Evolutionary conservation across 2,329 filamentous ascomycete genomes (phyloP).

Genomic region (Thielaviopsis musarum): DNA sequence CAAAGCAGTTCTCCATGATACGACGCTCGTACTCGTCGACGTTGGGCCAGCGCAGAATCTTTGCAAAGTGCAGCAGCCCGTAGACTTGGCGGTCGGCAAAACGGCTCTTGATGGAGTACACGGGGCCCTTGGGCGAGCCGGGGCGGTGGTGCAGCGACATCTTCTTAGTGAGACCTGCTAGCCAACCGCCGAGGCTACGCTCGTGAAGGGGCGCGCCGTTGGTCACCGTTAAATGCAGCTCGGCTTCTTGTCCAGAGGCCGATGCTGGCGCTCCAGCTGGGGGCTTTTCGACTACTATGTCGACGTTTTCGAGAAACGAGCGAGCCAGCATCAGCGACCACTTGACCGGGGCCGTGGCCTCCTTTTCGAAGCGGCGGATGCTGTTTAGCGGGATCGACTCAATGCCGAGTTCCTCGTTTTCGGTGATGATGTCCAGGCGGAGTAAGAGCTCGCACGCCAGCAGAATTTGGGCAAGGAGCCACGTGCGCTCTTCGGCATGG

Average conservation of each 20-base stretch:
- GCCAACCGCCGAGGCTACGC: conserved; percentile 27
- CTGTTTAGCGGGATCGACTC: conserved; percentile 37
- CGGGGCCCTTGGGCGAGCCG: conserved; percentile 16
- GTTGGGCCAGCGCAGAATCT: conserved; percentile 44
- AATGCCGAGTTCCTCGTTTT: conserved; percentile 38
- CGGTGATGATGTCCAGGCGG: conserved; percentile 44
- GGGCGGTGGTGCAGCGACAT: conserved; percentile 23
- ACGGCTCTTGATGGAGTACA: conserved; percentile 37
- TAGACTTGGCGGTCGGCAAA: conserved; percentile 41
- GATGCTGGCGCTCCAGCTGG: conserved; percentile 1
- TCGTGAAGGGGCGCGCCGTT: conserved; percentile 15
- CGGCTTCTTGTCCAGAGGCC: conserved; percentile 9
- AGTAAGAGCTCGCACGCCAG: conserved; percentile 49
- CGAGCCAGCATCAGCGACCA: conserved; percentile 50
- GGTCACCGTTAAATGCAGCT: conserved; percentile 12
- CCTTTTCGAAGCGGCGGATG: conserved; percentile 43
- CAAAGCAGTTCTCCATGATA: conserved; percentile 29
- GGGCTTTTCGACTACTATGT: conserved; percentile 30
- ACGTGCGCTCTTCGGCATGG: conserved; percentile 45
- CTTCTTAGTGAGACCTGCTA: conserved; percentile 39
- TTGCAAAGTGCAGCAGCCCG: conserved; percentile 47
- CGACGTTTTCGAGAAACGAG: conserved; percentile 52
- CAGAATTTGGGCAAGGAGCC: conserved; percentile 49
- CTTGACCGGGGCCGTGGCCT: conserved; percentile 43
- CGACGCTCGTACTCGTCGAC: conserved; percentile 33